Percentiles rank a stretch among this genome's conserved stretches.
Evolutionary conservation across 768 basidiomycete genomes (phyloP).

Genomic region (Nidularia pulvinata): DNA sequence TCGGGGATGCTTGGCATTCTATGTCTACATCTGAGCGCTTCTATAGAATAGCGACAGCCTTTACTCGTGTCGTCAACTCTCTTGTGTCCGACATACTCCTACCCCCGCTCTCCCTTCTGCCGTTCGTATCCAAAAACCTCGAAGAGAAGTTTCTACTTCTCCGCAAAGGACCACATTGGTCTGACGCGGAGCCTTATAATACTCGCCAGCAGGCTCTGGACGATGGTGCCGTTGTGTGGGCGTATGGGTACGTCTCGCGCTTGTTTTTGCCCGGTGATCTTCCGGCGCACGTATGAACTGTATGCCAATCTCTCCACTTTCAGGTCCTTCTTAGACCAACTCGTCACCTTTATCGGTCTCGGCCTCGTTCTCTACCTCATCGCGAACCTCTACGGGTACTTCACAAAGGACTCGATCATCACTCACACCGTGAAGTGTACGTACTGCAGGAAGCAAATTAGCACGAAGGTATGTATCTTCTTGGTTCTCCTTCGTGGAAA

Average conservation of each 20-base stretch:
- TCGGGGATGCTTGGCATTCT: background rate
- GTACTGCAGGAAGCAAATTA: constrained; percentile 42
- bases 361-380: constrained; percentile 34
- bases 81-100: constrained; percentile 41
- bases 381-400: constrained; percentile 29
- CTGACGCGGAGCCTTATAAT: constrained; percentile 29
- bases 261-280: too few relatives aligned
- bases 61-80: constrained; percentile 39
- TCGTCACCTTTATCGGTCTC: constrained; percentile 35
- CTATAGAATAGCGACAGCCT: constrained; percentile 29
- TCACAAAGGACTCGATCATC: constrained; percentile 40
- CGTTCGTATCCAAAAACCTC: constrained; percentile 38
- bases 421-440: constrained; percentile 33
- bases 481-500: background rate
- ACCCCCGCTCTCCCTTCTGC: constrained; percentile 38
- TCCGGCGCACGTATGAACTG: background rate
- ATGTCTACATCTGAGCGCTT: background rate
- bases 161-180: constrained; percentile 26
- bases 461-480: constrained; percentile 27
- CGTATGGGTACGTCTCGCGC: constrained; percentile 26
- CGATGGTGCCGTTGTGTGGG: constrained; percentile 42
- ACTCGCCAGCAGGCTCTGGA: constrained; percentile 40
- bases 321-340: constrained; percentile 33
- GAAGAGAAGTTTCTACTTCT: constrained; percentile 43
- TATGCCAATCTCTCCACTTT: constrained; percentile 1